A percentile compares a stretch with the other conserved stretches of the same genome.
Conservation (phyloP, 768 basidiomycete species). For the Clathrus columnatus region DNA sequence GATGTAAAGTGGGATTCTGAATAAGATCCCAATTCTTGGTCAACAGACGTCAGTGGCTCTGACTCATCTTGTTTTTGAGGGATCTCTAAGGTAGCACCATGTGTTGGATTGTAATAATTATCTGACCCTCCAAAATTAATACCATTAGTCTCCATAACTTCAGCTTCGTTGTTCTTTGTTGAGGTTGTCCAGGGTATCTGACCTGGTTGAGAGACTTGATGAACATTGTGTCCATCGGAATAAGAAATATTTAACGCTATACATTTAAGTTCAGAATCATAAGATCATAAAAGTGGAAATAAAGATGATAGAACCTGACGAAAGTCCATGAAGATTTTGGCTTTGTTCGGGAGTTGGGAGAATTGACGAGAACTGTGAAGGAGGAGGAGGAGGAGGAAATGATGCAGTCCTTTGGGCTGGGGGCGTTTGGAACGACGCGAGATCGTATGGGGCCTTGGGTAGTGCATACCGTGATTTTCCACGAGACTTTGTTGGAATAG, state of each 20-base stretch:
- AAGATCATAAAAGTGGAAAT: background rate
- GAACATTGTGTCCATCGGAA: background rate
- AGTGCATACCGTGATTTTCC: background rate
- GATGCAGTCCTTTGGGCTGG: background rate
- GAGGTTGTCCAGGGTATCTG: no score
- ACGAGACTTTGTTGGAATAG: constrained; percentile 18
- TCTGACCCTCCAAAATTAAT: no score
- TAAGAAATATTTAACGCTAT: background rate
- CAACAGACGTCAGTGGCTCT: no score
- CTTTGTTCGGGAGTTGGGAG: constrained; percentile 3
- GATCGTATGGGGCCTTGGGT: background rate
- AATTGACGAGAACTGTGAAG: constrained; percentile 2
- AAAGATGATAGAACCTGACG: background rate
- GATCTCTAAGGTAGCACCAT: no score
- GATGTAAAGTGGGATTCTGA: background rate
- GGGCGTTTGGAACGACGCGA: background rate
- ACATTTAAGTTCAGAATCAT: no score
- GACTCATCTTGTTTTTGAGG: no score
- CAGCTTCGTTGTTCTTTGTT: no score
- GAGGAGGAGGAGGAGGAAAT: no score
- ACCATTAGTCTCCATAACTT: no score
- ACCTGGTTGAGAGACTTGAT: background rate
- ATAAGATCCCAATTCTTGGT: background rate
- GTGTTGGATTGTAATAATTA: no score
- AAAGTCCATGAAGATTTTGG: background rate